These are phyloP conservation scores for Fennellomyces sp. DNA, from an alignment of 371 early-diverging fungal species.

Conservation along the genomic window DNA sequence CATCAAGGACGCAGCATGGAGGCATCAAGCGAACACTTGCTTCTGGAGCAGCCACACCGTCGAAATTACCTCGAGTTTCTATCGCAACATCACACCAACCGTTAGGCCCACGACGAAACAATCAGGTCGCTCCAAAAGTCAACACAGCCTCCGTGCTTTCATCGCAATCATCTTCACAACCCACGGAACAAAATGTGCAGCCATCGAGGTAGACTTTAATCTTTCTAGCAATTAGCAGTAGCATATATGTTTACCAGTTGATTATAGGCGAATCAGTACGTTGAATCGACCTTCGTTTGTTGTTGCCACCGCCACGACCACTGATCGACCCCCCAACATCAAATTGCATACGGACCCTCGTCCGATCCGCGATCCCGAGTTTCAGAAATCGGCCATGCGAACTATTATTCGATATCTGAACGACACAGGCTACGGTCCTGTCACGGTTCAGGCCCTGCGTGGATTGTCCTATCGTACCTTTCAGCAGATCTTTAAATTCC, in stretches of 20 bases:
- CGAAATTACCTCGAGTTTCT: background rate
- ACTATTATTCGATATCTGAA: conserved; percentile 74
- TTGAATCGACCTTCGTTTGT: conserved; percentile 16
- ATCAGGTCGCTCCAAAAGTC: background rate
- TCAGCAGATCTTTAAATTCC: conserved; percentile 87
- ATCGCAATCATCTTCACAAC: background rate
- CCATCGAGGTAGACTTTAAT: background rate
- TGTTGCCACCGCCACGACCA: background rate
- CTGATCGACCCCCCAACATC: conserved; percentile 1
- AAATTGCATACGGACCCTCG: conserved; percentile 58
- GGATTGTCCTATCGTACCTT: conserved; percentile 87
- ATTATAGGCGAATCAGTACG: conserved; percentile 13
- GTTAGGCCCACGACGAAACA: background rate
- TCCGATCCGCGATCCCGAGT: conserved; percentile 68
- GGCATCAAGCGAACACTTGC: background rate
- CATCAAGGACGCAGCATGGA: background rate
- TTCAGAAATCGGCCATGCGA: conserved; percentile 66
- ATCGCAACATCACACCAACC: background rate
- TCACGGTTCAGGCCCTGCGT: conserved; percentile 62
- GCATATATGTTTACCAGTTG: background rate
- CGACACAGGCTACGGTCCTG: conserved; percentile 68
- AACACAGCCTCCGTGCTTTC: background rate
- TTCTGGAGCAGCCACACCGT: background rate
- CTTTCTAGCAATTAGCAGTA: background rate
- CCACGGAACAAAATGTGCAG: background rate